Percentiles rank a stretch among this genome's conserved stretches.
Evolutionary conservation across 2,329 filamentous ascomycete species (phyloP).

Genomic region (Bipolaris gigantea): DNA sequence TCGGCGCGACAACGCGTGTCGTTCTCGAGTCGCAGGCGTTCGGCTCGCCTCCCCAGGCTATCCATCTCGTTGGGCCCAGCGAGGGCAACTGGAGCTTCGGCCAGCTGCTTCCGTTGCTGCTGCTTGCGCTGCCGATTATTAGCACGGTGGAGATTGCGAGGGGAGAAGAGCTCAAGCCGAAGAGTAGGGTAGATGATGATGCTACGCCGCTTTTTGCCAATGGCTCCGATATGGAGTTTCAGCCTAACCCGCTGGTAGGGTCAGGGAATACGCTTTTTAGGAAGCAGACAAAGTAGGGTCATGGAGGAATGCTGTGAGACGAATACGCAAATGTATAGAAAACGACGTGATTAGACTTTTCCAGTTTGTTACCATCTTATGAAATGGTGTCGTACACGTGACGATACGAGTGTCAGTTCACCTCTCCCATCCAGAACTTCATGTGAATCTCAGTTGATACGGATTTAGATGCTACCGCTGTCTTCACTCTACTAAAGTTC

Average conservation of each 20-base stretch:
- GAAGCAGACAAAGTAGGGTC: constrained; percentile 4
- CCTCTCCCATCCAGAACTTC: too few relatives aligned
- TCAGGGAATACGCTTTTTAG: constrained; percentile 25
- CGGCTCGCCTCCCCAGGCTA: constrained; percentile 50
- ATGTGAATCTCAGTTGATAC: too few relatives aligned
- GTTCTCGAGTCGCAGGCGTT: constrained; percentile 64
- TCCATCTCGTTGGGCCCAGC: constrained; percentile 54
- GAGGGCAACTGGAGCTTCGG: constrained; percentile 67
- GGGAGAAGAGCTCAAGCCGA: constrained; percentile 53
- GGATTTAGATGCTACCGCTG: too few relatives aligned
- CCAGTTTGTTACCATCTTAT: too few relatives aligned
- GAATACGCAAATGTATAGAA: too few relatives aligned
- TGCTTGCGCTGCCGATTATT: constrained; percentile 63
- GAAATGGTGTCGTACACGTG: too few relatives aligned
- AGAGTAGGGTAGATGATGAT: constrained; percentile 48
- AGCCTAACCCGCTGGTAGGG: constrained; percentile 52
- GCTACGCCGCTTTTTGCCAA: constrained; percentile 34
- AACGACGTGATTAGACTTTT: too few relatives aligned
- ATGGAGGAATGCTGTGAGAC: too few relatives aligned
- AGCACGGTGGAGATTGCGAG: constrained; percentile 62
- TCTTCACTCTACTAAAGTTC: too few relatives aligned
- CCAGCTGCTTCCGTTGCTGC: constrained; percentile 61
- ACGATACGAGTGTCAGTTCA: too few relatives aligned
- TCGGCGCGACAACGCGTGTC: constrained; percentile 62
- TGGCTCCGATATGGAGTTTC: constrained; percentile 49